Evolutionary conservation across 177 flowering plant species (phyloP).

Genomic region (Vitis hybrid): DNA sequence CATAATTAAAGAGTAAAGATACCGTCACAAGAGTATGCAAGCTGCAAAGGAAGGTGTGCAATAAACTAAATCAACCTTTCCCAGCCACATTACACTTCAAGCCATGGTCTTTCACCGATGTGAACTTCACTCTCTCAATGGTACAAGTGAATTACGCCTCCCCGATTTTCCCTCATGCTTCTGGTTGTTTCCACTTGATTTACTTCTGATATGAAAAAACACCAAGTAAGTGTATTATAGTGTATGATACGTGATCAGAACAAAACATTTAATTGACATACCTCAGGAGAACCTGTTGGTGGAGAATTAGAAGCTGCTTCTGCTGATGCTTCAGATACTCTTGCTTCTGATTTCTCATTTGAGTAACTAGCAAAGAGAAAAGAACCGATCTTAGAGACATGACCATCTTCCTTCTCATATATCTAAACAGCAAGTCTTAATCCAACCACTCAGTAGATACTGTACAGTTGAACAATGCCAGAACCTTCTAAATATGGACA

Average conservation of each 20-base stretch:
- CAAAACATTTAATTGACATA: conserved; percentile 17
- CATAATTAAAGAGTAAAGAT: too few species aligned
- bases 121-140: background rate
- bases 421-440: background rate
- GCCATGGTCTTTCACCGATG: background rate
- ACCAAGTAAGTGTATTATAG: background rate
- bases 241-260: background rate
- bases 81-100: background rate
- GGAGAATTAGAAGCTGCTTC: conserved; percentile 33
- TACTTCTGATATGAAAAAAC: conserved; percentile 6
- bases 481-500: too few species aligned
- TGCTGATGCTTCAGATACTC: conserved; percentile 45
- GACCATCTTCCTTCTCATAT: background rate
- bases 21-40: background rate
- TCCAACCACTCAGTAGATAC: too few species aligned
- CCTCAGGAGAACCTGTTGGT: conserved; percentile 35
- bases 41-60: too few species aligned
- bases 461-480: too few species aligned
- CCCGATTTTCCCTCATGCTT: background rate
- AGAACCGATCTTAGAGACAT: background rate
- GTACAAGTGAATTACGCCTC: background rate
- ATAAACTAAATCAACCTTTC: background rate
- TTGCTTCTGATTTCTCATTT: conserved; percentile 91
- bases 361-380: conserved; percentile 52
- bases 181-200: background rate